Percentiles rank a stretch among this genome's conserved stretches.
These are phyloP conservation scores for Paraconiothyrium brasiliense DNA, from an alignment of 2,329 filamentous ascomycete species.

Conservation along the genomic window DNA sequence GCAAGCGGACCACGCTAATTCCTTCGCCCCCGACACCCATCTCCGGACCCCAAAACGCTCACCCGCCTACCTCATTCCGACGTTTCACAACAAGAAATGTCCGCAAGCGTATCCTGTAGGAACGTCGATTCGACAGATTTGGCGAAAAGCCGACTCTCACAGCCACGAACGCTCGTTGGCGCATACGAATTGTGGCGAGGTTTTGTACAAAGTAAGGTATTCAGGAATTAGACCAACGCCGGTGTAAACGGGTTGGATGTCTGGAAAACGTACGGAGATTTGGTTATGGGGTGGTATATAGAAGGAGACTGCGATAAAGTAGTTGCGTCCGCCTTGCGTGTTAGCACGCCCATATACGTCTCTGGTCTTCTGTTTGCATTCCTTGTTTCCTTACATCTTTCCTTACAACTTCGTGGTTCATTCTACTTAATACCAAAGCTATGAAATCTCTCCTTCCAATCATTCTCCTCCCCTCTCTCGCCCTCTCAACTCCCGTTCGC, in stretches of 20 bases:
- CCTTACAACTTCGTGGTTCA: background rate
- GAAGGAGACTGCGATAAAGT: background rate
- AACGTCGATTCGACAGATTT: background rate
- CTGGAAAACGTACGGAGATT: background rate
- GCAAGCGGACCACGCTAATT: background rate
- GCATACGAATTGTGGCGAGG: background rate
- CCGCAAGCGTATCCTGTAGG: background rate
- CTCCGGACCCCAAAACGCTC: background rate
- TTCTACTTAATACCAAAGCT: background rate
- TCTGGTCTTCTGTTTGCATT: background rate
- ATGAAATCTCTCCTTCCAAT: slow-evolving; percentile 6
- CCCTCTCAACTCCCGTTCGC: background rate
- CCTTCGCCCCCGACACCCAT: background rate
- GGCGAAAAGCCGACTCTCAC: background rate
- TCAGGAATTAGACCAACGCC: too few species aligned
- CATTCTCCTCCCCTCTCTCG: background rate
- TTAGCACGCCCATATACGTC: background rate
- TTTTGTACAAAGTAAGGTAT: background rate
- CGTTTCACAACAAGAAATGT: slow-evolving; percentile 9
- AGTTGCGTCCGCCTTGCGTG: background rate
- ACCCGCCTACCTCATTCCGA: background rate
- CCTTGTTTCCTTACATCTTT: background rate
- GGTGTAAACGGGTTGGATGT: background rate
- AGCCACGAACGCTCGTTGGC: background rate
- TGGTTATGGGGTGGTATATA: background rate